phyloP scores from a whole-genome alignment of 2,329 filamentous ascomycete species.

The Lachnellula hyalina region DNA sequence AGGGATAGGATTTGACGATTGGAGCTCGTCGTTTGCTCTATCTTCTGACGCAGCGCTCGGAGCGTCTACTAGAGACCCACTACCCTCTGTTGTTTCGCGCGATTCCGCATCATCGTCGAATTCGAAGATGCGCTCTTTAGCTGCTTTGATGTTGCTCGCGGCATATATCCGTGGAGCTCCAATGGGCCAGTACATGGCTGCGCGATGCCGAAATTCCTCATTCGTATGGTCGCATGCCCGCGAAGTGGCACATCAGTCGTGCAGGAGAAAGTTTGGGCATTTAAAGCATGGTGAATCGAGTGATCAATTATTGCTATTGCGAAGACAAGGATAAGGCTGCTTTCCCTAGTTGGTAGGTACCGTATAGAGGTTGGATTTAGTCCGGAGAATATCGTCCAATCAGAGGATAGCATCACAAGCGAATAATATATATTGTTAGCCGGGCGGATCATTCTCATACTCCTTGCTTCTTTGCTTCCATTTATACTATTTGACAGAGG shows the following conservation, averaged over 20 bases:
- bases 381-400: not conserved
- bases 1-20: conserved; percentile 33
- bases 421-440: too few species aligned
- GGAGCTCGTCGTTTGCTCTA: conserved; percentile 23
- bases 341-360: not conserved
- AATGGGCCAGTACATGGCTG: conserved; percentile 84
- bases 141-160: conserved; percentile 60
- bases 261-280: not conserved
- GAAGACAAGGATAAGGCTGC: not conserved
- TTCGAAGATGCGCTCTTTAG: conserved; percentile 45
- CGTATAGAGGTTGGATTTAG: not conserved
- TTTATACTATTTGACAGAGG: too few species aligned
- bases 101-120: conserved; percentile 56
- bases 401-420: too few species aligned
- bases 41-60: conserved; percentile 23
- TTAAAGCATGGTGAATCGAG: not conserved
- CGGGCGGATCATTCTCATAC: too few species aligned
- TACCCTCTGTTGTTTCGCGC: conserved; percentile 33
- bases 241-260: conserved; percentile 17
- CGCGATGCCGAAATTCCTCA: conserved; percentile 28
- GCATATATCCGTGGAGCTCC: conserved; percentile 80
- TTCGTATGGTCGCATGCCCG: conserved; percentile 31
- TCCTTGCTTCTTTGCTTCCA: too few species aligned
- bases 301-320: not conserved
- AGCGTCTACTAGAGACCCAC: conserved; percentile 28